phyloP scores from a whole-genome alignment of 257 asterid species.

The Jacaranda copaia region DNA sequence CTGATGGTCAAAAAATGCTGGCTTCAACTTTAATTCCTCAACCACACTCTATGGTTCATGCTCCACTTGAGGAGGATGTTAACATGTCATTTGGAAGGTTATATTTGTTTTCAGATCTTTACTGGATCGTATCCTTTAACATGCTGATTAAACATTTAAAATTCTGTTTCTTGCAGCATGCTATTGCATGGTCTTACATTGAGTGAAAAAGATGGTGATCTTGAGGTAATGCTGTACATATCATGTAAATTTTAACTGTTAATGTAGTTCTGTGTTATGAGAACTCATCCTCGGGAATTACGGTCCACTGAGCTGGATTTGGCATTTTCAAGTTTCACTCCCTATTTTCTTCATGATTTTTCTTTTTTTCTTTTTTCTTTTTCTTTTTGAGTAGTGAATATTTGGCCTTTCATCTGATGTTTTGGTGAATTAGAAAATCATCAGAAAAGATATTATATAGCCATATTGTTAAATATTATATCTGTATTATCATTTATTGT shows the following conservation, averaged over 20 bases:
- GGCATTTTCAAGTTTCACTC: slow-evolving; percentile 7
- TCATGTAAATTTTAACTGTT: not conserved
- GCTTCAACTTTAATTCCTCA: slow-evolving; percentile 90
- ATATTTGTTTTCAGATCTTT: slow-evolving; percentile 22
- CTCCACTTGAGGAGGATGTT: slow-evolving; percentile 84
- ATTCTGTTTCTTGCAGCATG: slow-evolving; percentile 73
- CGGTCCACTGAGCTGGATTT: slow-evolving; percentile 24
- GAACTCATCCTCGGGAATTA: slow-evolving; percentile 6
- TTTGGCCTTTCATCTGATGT: not conserved
- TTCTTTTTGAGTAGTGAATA: not conserved
- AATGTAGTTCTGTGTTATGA: not conserved
- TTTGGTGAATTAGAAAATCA: not conserved
- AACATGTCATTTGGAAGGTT: slow-evolving; percentile 98
- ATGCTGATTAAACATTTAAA: slow-evolving; percentile 35
- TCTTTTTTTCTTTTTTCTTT: no score
- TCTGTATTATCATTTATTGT: not conserved
- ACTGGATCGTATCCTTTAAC: slow-evolving; percentile 13
- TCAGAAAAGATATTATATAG: slow-evolving; percentile 11
- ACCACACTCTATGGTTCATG: slow-evolving; percentile 68
- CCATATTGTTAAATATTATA: slow-evolving; percentile 3
- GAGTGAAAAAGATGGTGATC: slow-evolving; percentile 88
- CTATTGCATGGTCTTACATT: slow-evolving; percentile 84
- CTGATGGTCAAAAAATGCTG: slow-evolving; percentile 89
- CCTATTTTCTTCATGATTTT: not conserved
- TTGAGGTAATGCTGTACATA: slow-evolving; percentile 66